phyloP scores from a whole-genome alignment of 2,329 filamentous ascomycete species.

The Diaporthe velutina region DNA sequence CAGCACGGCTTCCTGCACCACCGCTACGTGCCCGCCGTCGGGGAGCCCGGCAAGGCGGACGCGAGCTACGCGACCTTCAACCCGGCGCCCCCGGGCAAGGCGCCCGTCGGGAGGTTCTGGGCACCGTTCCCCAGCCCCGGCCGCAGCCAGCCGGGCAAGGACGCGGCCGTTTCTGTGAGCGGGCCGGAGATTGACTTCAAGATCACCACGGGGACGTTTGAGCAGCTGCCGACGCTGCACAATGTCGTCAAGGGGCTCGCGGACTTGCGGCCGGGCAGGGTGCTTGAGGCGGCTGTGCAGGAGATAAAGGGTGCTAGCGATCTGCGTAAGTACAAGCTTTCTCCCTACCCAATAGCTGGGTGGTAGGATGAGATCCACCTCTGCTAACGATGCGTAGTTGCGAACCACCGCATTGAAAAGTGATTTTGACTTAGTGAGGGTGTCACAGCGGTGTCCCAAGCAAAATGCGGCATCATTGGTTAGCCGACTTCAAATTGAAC shows the following conservation, averaged over 20 bases:
- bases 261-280: background rate
- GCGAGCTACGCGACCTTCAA: conserved; percentile 19
- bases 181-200: conserved; percentile 3
- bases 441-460: no score
- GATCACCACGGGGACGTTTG: conserved; percentile 4
- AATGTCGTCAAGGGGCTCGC: conserved; percentile 11
- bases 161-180: background rate
- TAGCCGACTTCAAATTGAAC: background rate
- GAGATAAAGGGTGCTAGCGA: conserved; percentile 6
- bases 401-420: conserved; percentile 21
- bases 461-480: background rate
- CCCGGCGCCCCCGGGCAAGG: background rate
- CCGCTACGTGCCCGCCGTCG: conserved; percentile 69
- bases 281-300: conserved; percentile 13
- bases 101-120: conserved; percentile 8
- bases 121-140: conserved; percentile 6
- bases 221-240: conserved; percentile 22
- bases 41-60: conserved; percentile 53
- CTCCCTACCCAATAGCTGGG: no score
- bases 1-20: conserved; percentile 64
- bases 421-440: background rate
- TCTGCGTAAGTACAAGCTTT: background rate
- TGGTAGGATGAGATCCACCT: background rate
- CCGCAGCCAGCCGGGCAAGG: background rate
- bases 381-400: background rate